Conservation (phyloP, 129 eudicot genomes). For the Kitagawia praeruptora region DNA sequence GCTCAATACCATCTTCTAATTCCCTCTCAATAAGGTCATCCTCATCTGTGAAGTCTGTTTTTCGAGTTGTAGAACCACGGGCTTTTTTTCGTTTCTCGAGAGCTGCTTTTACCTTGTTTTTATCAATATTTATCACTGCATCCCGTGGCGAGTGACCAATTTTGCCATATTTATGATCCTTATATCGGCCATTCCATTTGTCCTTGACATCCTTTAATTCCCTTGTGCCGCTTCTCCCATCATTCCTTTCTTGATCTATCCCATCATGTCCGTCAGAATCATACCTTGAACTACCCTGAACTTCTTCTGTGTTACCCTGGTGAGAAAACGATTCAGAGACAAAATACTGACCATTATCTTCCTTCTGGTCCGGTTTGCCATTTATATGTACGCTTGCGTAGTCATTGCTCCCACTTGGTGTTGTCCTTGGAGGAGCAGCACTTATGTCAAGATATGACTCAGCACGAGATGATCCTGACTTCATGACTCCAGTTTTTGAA, state of each 20-base stretch:
- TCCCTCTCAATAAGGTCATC: constrained; percentile 72
- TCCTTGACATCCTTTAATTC: constrained; percentile 36
- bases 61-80: constrained; percentile 50
- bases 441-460: constrained; percentile 31
- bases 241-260: constrained; percentile 35
- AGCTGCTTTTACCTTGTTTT: constrained; percentile 74
- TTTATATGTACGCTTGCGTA: constrained; percentile 25
- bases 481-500: constrained; percentile 37
- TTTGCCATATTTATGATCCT: constrained; percentile 38
- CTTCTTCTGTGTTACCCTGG: constrained; percentile 1
- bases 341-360: constrained; percentile 18
- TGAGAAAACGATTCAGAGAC: neutral
- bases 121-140: constrained; percentile 29
- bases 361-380: constrained; percentile 24
- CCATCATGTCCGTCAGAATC: constrained; percentile 31
- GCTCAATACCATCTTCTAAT: constrained; percentile 79
- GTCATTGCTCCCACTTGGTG: constrained; percentile 36
- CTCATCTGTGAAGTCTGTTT: constrained; percentile 65
- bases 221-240: constrained; percentile 23
- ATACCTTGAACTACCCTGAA: neutral
- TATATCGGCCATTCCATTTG: constrained; percentile 37
- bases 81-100: constrained; percentile 58
- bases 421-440: constrained; percentile 32
- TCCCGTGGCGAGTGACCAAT: neutral
- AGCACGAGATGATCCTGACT: constrained; percentile 25